Conservation (phyloP, 306 rosid species). For the Betula pendula region DNA sequence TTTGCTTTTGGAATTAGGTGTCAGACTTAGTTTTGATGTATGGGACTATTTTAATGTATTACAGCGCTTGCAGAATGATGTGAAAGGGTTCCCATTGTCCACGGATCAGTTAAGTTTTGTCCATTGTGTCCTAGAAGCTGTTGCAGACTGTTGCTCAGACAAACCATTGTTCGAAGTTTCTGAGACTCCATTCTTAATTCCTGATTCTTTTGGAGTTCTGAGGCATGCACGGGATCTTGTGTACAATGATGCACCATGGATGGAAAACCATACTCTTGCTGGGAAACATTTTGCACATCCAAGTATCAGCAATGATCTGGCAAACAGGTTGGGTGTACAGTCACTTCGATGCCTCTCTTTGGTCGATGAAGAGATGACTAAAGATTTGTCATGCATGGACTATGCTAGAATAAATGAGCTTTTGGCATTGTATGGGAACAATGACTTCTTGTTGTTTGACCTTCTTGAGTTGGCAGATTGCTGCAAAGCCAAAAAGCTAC, state of each 20-base stretch:
- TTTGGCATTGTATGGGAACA: constrained; percentile 67
- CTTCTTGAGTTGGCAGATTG: constrained; percentile 98
- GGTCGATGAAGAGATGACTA: constrained; percentile 79
- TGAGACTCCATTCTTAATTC: constrained; percentile 67
- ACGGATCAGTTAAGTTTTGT: constrained; percentile 84
- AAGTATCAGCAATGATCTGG: constrained; percentile 85
- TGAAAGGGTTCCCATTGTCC: constrained; percentile 67
- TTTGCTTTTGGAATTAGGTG: constrained; percentile 77
- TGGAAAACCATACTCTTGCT: constrained; percentile 64
- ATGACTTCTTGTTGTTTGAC: constrained; percentile 76
- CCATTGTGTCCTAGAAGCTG: constrained; percentile 81
- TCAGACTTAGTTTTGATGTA: constrained; percentile 70
- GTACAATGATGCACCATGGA: constrained; percentile 97
- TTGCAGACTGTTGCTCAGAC: constrained; percentile 73
- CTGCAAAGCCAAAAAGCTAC: constrained; percentile 83
- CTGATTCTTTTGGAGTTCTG: constrained; percentile 78
- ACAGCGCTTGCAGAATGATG: constrained; percentile 70
- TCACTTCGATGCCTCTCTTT: constrained; percentile 87
- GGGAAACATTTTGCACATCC: constrained; percentile 86
- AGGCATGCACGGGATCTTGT: constrained; percentile 68
- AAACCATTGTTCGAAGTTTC: constrained; percentile 57
- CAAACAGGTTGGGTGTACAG: constrained; percentile 78
- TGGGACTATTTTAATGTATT: constrained; percentile 69
- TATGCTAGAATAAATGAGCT: constrained; percentile 78
- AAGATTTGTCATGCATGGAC: constrained; percentile 93